Evolutionary conservation across 1,284 basidiomycete species (phyloP).

Genomic region (Ceratobasidium sp.): DNA sequence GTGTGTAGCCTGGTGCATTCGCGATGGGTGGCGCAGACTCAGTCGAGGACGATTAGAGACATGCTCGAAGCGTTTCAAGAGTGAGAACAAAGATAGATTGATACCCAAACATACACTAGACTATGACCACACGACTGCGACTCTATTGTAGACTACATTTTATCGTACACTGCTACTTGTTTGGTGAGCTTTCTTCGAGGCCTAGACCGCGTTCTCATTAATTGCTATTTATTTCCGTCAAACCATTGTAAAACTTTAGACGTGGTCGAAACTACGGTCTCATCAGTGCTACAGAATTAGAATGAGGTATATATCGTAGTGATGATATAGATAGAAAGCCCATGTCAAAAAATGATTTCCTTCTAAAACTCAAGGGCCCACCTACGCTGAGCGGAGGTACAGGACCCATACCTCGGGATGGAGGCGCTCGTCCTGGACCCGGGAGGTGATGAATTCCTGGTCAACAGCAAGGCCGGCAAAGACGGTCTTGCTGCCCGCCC

Average conservation of each 20-base stretch:
- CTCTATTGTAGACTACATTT: conserved; percentile 19
- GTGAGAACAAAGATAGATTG: not conserved
- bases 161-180: conserved; percentile 13
- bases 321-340: too few relatives aligned
- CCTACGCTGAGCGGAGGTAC: conserved; percentile 25
- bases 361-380: not conserved
- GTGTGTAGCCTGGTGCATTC: conserved; percentile 24
- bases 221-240: conserved; percentile 21
- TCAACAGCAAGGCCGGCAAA: conserved; percentile 12
- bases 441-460: conserved; percentile 18
- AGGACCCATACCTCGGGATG: conserved; percentile 31
- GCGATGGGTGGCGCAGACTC: conserved; percentile 14
- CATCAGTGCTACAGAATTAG: not conserved
- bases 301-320: not conserved
- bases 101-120: not conserved
- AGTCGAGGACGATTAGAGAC: conserved; percentile 8
- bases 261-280: not conserved
- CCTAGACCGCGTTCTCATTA: not conserved
- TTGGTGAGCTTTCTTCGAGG: too few relatives aligned
- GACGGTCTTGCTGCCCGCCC: conserved; percentile 4
- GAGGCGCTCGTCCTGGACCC: conserved; percentile 21
- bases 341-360: not conserved
- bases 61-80: conserved; percentile 25
- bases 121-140: not conserved
- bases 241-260: conserved; percentile 9